A percentile compares a stretch with the other conserved stretches of the same genome.
Evolutionary conservation across 2,329 filamentous ascomycete genomes (phyloP).

Genomic region (Aspergillus udagawae): DNA sequence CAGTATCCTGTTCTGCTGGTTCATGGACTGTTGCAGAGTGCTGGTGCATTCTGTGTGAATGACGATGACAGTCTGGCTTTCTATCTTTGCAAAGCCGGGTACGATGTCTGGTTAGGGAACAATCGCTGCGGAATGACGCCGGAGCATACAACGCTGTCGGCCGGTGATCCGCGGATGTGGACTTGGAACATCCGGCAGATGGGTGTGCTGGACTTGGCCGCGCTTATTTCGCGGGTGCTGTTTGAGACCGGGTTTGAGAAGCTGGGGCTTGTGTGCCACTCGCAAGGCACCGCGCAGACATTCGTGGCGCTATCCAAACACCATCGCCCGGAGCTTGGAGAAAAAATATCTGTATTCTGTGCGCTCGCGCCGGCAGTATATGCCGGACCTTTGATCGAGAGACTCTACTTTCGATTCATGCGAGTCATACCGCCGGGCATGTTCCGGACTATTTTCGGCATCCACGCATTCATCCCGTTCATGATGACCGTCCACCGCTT

Average conservation of each 20-base stretch:
- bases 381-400: constrained; percentile 77
- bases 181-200: constrained; percentile 94
- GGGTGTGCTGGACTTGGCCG: constrained; percentile 83
- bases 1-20: constrained; percentile 79
- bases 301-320: constrained; percentile 86
- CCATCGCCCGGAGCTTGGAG: constrained; percentile 78
- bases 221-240: constrained; percentile 73
- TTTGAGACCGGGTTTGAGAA: constrained; percentile 79
- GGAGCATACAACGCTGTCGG: constrained; percentile 65
- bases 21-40: constrained; percentile 81
- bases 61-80: constrained; percentile 89
- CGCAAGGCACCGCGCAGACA: constrained; percentile 85
- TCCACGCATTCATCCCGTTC: constrained; percentile 87
- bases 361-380: constrained; percentile 87
- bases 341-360: constrained; percentile 83
- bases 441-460: constrained; percentile 81
- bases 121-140: constrained; percentile 85
- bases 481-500: constrained; percentile 81
- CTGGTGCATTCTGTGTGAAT: constrained; percentile 84
- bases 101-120: constrained; percentile 94
- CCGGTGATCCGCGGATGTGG: constrained; percentile 88
- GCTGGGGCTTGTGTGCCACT: constrained; percentile 79
- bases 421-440: constrained; percentile 68
- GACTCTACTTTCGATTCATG: constrained; percentile 92
- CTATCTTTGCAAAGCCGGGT: constrained; percentile 85